Base-by-base conservation (phyloP, 371 early-diverging fungal genomes). In the Mortierella sp. region DNA sequence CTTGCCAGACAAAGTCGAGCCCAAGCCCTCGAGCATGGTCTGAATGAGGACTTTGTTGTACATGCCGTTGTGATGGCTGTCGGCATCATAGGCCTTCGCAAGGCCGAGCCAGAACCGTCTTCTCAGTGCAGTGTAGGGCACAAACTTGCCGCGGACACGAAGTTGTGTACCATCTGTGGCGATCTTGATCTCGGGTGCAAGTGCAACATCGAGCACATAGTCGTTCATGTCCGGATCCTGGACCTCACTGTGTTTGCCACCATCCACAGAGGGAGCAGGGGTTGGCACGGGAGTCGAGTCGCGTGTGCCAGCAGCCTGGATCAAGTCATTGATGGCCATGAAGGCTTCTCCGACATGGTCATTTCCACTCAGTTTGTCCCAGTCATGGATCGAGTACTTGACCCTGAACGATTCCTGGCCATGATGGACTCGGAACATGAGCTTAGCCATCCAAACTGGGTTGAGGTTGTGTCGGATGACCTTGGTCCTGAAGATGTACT, bases 21-120 rank as follows among this genome's bases (percentile, higher is more conserved):
- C 91, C 6, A 94, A 64, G 44, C 86, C 83, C 48, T 90, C 92
- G n/a, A 94, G 80, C 89, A 93, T 88, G 30, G 93, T 84, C 27
- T 83, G 82, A 4, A 94, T 73, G 54, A 90, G 89, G 0, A 90
- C 73, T 21, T 82, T 81, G 66, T 66, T 79, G 59, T 84, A 79
- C 1, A 66, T 65, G 11, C 80, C 80, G 17, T 24, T 26, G 19
- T 30, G 12, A 7, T 19, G 28, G 39, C 37, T 21, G 8, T 50
- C 57, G 0, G 81, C 66, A 56, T 89, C 91, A 60, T 88, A 93
- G 2, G 80, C 72, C 17, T 85, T 85, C 57, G 90, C 82, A 26
- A 92, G 71, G 0, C 87, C 86, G 2, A 81, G 52, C 90, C 92
- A 93, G 65, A 93, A 93, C 71, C 90, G 87, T 43, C 82, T 73